Evolutionary conservation across 345 rosid genomes (phyloP).

Genomic region (Lepidium africanum): DNA sequence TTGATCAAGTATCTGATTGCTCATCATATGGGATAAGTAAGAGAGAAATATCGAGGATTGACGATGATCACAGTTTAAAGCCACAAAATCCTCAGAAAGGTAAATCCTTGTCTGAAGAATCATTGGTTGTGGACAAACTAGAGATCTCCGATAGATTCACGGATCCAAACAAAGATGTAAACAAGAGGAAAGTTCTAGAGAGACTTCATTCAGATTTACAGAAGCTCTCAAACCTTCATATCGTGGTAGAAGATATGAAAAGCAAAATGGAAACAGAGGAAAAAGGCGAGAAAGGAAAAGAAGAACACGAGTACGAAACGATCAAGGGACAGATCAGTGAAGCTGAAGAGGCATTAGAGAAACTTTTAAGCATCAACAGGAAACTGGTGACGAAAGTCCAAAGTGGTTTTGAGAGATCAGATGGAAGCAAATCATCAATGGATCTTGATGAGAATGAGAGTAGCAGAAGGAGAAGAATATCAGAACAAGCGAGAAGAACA

Average conservation of each 20-base stretch:
- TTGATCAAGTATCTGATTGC: constrained; percentile 84
- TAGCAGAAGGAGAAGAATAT: constrained; percentile 37
- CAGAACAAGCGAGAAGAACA: constrained; percentile 75
- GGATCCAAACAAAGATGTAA: constrained; percentile 48
- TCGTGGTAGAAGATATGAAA: constrained; percentile 71
- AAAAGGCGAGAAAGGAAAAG: constrained; percentile 54
- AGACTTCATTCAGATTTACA: constrained; percentile 88
- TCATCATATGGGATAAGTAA: constrained; percentile 69
- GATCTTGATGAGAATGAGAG: constrained; percentile 43
- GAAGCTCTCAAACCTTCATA: constrained; percentile 74
- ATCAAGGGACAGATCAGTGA: constrained; percentile 78
- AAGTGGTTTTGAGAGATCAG: constrained; percentile 34
- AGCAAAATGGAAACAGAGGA: constrained; percentile 61
- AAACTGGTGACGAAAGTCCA: constrained; percentile 50
- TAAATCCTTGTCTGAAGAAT: constrained; percentile 53
- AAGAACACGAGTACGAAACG: constrained; percentile 50
- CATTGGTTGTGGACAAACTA: constrained; percentile 59
- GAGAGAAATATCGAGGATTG: constrained; percentile 50
- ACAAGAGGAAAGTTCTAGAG: constrained; percentile 66
- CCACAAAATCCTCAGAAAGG: constrained; percentile 37
- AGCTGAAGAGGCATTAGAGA: constrained; percentile 56
- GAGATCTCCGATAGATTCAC: constrained; percentile 58
- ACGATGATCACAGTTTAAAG: constrained; percentile 49
- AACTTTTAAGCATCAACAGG: constrained; percentile 53
- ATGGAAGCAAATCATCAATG: constrained; percentile 43